Evolutionary conservation across 495 filamentous ascomycete species (phyloP), one percentile per base, ranked within the genome.

Genomic region (Tuber brumale): DNA sequence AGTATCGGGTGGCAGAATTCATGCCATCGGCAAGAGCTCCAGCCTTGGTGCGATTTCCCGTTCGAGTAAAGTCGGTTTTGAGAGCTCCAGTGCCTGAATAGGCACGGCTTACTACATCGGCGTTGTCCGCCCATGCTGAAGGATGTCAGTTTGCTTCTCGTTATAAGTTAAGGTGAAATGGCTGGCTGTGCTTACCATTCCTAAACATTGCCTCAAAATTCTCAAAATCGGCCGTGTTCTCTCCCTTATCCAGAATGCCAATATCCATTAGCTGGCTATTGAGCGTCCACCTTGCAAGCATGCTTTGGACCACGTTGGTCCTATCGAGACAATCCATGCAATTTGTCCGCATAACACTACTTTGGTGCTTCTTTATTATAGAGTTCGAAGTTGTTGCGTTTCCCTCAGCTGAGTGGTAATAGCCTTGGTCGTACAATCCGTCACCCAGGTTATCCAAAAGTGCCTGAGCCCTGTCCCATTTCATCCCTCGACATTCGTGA

Each of bases 291-390:
- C 94, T 91, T 31, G 91, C 95, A 31, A 99, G 87, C 92, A 97
- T 95, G 82, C 92, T 95, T 84, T 99, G 95, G 3, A 99, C 92
- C 16, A 99, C 94, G 83, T 99, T 99, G 71, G 95, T 99, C 73
- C 95, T 93, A 84, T 99, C 95, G 18, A 99, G 88, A 80, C 96
- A 99, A 85, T 99, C 95, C 95, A 99, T 98, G 84, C 95, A 99
- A 82, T 99, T 99, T 35, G 95, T 97, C 69, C 95, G 90, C 39
- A 99, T 93, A 16, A 97, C 94, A 77, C 91, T 92, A 7, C 88
- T 91, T 85, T 99, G 95, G 45, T 39, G 66, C 42, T 51, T 72
- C 19, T 70, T 70, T 37, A 80, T 75, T 23, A 8, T 75, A 69
- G 61, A 74, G 37, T 70, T 77, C 70, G 51, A 37, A 31, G 77